phyloP scores from a whole-genome alignment of 2,329 filamentous ascomycete genomes.

The Trichoderma endophyticum region DNA sequence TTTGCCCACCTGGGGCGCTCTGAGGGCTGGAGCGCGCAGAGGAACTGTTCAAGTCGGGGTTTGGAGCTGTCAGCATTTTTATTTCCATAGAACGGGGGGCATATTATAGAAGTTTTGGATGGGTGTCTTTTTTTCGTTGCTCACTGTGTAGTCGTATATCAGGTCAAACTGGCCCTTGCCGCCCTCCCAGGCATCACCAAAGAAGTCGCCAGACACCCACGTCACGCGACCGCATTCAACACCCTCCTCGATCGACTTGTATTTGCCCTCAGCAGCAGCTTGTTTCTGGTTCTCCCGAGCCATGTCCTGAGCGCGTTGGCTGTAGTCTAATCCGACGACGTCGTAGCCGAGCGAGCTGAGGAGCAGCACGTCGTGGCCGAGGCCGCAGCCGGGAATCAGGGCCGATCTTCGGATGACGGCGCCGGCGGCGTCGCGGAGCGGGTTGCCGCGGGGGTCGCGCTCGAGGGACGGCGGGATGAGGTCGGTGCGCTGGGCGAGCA shows the following conservation, averaged over 20 bases:
- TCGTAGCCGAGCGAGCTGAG: slow-evolving; percentile 74
- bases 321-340: slow-evolving; percentile 70
- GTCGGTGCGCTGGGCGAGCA: slow-evolving; percentile 45
- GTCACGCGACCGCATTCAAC: slow-evolving; percentile 47
- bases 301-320: slow-evolving; percentile 43
- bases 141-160: slow-evolving; percentile 62
- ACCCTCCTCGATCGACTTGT: slow-evolving; percentile 42
- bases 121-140: slow-evolving; percentile 20
- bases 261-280: slow-evolving; percentile 38
- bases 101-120: neutral
- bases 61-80: neutral
- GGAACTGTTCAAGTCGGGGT: slow-evolving; percentile 45
- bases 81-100: neutral
- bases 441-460: slow-evolving; percentile 31
- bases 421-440: slow-evolving; percentile 25
- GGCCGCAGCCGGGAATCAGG: slow-evolving; percentile 78
- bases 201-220: slow-evolving; percentile 66
- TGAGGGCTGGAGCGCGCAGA: slow-evolving; percentile 57
- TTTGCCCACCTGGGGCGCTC: slow-evolving; percentile 53
- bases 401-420: slow-evolving; percentile 41
- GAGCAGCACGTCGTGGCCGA: slow-evolving; percentile 76
- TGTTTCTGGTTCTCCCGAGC: slow-evolving; percentile 44
- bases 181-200: slow-evolving; percentile 55
- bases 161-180: slow-evolving; percentile 58
- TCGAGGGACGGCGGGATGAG: slow-evolving; percentile 40